Conservation (phyloP, 2,329 filamentous ascomycete genomes). For the Ilyonectria robusta region DNA sequence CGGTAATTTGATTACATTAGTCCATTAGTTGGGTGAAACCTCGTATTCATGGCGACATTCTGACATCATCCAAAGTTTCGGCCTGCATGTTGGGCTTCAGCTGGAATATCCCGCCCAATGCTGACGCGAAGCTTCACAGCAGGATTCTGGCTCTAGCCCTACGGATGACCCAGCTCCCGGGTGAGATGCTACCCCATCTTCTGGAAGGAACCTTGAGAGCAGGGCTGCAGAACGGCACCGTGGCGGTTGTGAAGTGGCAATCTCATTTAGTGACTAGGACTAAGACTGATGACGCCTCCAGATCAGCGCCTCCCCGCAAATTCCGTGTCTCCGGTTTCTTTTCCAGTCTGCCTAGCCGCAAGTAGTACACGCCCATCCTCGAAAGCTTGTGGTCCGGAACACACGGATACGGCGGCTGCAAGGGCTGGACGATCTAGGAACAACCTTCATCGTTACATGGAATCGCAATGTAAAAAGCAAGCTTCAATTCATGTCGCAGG, state of each 20-base stretch:
- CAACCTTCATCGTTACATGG: not conserved
- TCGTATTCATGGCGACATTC: not conserved
- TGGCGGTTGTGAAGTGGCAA: not conserved
- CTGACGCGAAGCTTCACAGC: not conserved
- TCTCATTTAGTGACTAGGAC: not conserved
- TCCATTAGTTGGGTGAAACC: not conserved
- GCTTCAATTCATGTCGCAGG: not conserved
- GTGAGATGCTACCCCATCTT: not conserved
- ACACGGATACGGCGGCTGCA: not conserved
- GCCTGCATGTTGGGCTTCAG: not conserved
- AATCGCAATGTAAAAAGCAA: not conserved
- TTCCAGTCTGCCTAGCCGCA: not conserved
- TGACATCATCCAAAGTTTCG: conserved; percentile 1
- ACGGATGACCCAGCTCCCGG: not conserved
- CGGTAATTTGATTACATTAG: not conserved
- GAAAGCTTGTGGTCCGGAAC: not conserved
- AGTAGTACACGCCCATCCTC: not conserved
- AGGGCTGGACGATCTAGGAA: not conserved
- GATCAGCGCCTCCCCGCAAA: not conserved
- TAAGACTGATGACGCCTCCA: not conserved
- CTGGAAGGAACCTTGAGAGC: not conserved
- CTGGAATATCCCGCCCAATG: not conserved
- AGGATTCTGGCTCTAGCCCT: not conserved
- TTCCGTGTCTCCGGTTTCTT: not conserved
- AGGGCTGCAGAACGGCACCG: not conserved